phyloP scores from a whole-genome alignment of 2,329 filamentous ascomycete genomes.

The Fusarium heterosporum region DNA sequence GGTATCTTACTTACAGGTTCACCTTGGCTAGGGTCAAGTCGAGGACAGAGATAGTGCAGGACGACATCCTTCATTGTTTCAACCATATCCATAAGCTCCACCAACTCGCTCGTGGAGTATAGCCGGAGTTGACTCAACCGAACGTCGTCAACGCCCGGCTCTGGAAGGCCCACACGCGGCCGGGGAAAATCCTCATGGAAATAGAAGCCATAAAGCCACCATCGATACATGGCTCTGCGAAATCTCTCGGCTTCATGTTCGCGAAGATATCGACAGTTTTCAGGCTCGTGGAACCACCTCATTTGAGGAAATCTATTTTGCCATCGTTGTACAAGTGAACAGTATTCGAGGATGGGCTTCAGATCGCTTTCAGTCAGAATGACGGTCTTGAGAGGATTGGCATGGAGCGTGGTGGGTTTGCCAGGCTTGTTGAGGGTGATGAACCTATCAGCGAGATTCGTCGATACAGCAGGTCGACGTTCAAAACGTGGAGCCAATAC shows the following conservation, averaged over 20 bases:
- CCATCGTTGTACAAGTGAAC: constrained; percentile 54
- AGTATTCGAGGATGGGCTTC: constrained; percentile 50
- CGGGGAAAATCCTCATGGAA: constrained; percentile 61
- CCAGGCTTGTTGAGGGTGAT: constrained; percentile 39
- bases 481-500: constrained; percentile 39
- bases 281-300: constrained; percentile 60
- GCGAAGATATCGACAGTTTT: constrained; percentile 59
- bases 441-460: constrained; percentile 31
- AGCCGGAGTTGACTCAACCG: constrained; percentile 59
- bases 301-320: constrained; percentile 57
- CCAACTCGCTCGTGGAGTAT: constrained; percentile 57
- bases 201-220: constrained; percentile 66
- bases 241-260: constrained; percentile 59
- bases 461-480: constrained; percentile 9
- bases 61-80: constrained; percentile 59
- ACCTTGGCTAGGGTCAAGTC: constrained; percentile 53
- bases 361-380: constrained; percentile 52
- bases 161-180: constrained; percentile 53
- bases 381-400: constrained; percentile 38
- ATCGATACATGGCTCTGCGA: constrained; percentile 63
- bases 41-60: constrained; percentile 60
- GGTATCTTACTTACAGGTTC: constrained; percentile 49
- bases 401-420: constrained; percentile 19
- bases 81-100: constrained; percentile 60
- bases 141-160: constrained; percentile 55